These are phyloP conservation scores for Dendrocalamus sinicus DNA, from an alignment of 176 grass and related monocot species.

Conservation along the genomic window DNA sequence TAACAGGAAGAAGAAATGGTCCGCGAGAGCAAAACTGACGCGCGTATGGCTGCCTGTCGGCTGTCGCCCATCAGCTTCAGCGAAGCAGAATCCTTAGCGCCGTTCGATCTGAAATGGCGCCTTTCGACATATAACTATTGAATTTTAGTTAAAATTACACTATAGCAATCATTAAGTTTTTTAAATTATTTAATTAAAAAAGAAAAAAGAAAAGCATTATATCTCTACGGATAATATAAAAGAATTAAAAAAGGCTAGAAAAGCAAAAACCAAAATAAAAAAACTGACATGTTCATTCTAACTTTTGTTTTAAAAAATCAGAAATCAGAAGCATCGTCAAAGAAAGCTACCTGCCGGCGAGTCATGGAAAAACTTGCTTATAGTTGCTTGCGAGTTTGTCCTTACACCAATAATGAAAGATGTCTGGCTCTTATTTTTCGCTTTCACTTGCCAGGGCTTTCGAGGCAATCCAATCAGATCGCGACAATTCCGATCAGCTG, in stretches of 20 bases:
- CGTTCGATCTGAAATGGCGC: too few species aligned
- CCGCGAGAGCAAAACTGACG: conserved; percentile 10
- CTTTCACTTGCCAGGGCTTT: not conserved
- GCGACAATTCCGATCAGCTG: not conserved
- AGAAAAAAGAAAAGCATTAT: too few species aligned
- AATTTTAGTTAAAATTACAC: too few species aligned
- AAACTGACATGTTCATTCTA: too few species aligned
- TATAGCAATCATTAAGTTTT: too few species aligned
- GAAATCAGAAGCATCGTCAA: conserved; percentile 1
- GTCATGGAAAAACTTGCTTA: conserved; percentile 15
- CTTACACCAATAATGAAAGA: not conserved
- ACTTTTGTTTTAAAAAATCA: too few species aligned
- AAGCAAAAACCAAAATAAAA: too few species aligned
- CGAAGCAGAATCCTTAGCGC: not conserved
- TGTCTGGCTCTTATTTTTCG: not conserved
- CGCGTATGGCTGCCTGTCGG: not conserved
- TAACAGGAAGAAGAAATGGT: not conserved
- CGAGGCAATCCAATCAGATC: not conserved
- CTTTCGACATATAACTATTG: too few species aligned
- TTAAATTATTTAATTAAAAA: too few species aligned
- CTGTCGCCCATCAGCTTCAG: not conserved
- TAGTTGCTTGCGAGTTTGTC: not conserved
- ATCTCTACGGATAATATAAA: too few species aligned
- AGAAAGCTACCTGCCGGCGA: conserved; percentile 15
- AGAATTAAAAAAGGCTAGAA: too few species aligned